Evolutionary conservation across 495 filamentous ascomycete genomes (phyloP).

Genomic region (Lasiosphaeriaceae sp.): DNA sequence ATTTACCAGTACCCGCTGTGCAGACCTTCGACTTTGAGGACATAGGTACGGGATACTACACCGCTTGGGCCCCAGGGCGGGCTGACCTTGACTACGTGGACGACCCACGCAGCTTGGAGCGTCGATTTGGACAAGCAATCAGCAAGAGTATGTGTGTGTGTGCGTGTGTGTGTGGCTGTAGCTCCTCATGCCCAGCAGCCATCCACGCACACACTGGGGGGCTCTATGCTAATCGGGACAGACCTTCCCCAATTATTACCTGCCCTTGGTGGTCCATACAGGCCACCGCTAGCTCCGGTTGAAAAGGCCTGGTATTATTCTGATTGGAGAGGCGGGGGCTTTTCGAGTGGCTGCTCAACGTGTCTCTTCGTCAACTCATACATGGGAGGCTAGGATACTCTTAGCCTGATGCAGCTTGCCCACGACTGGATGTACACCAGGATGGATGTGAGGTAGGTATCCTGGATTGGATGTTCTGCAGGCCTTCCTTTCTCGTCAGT

Average conservation of each 20-base stretch:
- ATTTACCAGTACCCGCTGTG: slow-evolving; percentile 8
- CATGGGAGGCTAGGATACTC: slow-evolving; percentile 15
- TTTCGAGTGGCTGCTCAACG: slow-evolving; percentile 15
- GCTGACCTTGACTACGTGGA: slow-evolving; percentile 20
- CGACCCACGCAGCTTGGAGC: slow-evolving; percentile 1
- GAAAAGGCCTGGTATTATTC: slow-evolving; percentile 13
- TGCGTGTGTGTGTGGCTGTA: not conserved
- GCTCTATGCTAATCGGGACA: slow-evolving; percentile 14
- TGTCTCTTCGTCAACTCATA: slow-evolving; percentile 16
- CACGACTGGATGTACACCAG: slow-evolving; percentile 11
- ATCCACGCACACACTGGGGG: slow-evolving; percentile 6
- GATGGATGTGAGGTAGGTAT: slow-evolving; percentile 1
- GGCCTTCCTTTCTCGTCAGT: slow-evolving; percentile 5
- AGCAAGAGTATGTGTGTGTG: not conserved
- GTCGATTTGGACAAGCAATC: slow-evolving; percentile 16
- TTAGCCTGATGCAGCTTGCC: slow-evolving; percentile 22
- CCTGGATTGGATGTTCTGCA: slow-evolving; percentile 10
- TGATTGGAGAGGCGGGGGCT: slow-evolving; percentile 22
- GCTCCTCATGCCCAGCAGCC: slow-evolving; percentile 10
- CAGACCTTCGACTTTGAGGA: slow-evolving; percentile 4
- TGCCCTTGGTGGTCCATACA: slow-evolving; percentile 12
- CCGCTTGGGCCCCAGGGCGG: slow-evolving; percentile 15
- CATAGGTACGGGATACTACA: slow-evolving; percentile 10
- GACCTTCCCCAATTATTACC: slow-evolving; percentile 4
- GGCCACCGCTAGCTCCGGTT: slow-evolving; percentile 21